Evolutionary conservation across 257 asterid genomes (phyloP).

Genomic region (Solanum neorickii): DNA sequence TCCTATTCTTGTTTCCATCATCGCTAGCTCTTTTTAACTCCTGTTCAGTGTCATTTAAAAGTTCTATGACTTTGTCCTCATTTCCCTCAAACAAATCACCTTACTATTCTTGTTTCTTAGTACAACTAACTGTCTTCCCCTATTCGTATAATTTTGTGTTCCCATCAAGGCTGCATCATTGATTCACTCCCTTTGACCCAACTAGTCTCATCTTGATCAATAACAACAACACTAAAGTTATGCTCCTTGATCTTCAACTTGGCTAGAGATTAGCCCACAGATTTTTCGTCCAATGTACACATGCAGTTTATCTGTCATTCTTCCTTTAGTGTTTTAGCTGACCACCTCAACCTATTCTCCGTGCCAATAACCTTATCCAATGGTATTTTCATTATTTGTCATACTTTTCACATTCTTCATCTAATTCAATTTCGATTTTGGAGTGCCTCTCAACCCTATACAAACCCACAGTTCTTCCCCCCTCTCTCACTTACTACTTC

Average conservation of each 20-base stretch:
- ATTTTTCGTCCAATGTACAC: not conserved
- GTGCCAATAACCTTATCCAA: not conserved
- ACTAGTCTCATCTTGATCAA: not conserved
- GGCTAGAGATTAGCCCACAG: not conserved
- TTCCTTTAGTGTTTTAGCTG: not conserved
- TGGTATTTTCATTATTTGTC: not conserved
- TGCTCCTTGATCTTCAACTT: not conserved
- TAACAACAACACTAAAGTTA: not conserved
- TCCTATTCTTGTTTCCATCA: not conserved
- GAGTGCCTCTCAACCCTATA: not conserved
- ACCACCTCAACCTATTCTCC: not conserved
- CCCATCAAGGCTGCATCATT: not conserved
- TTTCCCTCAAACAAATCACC: not conserved
- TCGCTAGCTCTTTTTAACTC: not conserved
- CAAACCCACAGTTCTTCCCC: not conserved
- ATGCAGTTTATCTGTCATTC: not conserved
- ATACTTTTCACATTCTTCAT: not conserved
- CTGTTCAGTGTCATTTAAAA: not conserved
- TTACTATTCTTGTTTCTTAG: not conserved
- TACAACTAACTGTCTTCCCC: not conserved
- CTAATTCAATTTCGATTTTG: not conserved
- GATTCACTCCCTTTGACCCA: not conserved
- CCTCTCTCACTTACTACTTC: not conserved
- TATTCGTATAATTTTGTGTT: not conserved
- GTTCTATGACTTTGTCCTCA: not conserved